Conservation (phyloP, 2,329 filamentous ascomycete genomes). For the Colletotrichum salicis region DNA sequence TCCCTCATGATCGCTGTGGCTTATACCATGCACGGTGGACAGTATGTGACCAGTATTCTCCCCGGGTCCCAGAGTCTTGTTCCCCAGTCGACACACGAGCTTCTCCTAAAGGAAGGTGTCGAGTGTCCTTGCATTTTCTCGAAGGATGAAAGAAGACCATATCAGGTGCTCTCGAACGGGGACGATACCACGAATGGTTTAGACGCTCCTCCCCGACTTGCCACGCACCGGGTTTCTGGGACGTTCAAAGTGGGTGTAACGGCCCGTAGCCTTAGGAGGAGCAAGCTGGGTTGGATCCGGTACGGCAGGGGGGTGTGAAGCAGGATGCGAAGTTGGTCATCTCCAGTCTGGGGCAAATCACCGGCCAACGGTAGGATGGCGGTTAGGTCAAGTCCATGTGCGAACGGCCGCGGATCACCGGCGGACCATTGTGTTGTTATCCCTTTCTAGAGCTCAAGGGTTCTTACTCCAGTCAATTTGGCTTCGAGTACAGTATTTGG, state of each 20-base stretch:
- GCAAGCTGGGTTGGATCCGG: background rate
- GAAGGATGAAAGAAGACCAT: background rate
- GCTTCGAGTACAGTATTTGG: background rate
- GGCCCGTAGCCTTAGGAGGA: slow-evolving; percentile 7
- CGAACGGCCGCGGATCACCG: slow-evolving; percentile 6
- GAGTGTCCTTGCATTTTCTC: background rate
- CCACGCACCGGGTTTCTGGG: slow-evolving; percentile 26
- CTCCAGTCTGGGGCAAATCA: slow-evolving; percentile 2
- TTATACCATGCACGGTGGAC: slow-evolving; percentile 14
- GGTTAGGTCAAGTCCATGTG: background rate
- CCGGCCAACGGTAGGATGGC: background rate
- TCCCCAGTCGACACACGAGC: background rate
- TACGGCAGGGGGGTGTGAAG: background rate
- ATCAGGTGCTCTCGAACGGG: background rate
- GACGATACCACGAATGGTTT: background rate
- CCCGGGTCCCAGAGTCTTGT: background rate
- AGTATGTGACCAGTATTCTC: background rate
- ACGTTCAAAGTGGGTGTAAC: background rate
- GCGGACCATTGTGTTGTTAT: slow-evolving; percentile 14
- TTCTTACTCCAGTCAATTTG: background rate
- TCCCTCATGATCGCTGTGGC: slow-evolving; percentile 15
- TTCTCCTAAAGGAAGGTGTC: background rate
- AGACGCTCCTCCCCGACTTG: background rate
- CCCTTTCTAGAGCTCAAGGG: background rate
- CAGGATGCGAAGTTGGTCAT: background rate